Conservation (phyloP, 108 stramenopile species). For the Licmophora abbreviata region DNA sequence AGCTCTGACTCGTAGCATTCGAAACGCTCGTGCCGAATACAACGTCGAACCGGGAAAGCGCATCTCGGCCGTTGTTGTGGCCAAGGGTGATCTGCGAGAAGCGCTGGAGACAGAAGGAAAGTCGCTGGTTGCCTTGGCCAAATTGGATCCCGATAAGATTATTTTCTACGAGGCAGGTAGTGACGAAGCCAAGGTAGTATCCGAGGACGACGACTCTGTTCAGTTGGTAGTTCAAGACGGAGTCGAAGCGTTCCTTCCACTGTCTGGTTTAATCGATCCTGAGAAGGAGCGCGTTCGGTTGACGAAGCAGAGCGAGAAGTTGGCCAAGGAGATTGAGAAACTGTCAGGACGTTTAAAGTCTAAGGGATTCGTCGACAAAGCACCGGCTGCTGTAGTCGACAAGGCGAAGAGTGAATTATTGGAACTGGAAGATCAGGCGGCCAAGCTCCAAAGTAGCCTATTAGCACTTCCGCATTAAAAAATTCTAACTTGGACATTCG, state of each 20-base stretch:
- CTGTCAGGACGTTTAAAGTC: conserved; percentile 64
- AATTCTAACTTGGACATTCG: not conserved
- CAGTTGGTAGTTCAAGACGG: conserved; percentile 82
- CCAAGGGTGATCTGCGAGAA: conserved; percentile 42
- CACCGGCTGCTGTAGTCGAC: conserved; percentile 74
- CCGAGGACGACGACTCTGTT: conserved; percentile 40
- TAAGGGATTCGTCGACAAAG: conserved; percentile 84
- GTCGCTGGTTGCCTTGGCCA: conserved; percentile 71
- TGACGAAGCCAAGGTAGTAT: conserved; percentile 52
- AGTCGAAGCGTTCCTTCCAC: conserved; percentile 81
- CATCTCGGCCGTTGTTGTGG: conserved; percentile 69
- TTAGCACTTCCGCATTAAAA: conserved; percentile 1
- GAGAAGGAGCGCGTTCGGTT: conserved; percentile 77
- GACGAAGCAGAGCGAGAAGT: conserved; percentile 72
- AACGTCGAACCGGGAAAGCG: conserved; percentile 85
- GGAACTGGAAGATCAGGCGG: conserved; percentile 79
- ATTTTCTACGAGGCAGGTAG: conserved; percentile 51
- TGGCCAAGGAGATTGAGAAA: conserved; percentile 70
- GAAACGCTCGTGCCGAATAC: conserved; percentile 88
- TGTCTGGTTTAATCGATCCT: conserved; percentile 75
- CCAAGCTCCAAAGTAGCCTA: conserved; percentile 32
- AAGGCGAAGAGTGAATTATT: conserved; percentile 70
- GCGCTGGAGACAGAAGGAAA: conserved; percentile 62
- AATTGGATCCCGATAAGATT: conserved; percentile 69
- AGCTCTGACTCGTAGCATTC: conserved; percentile 79